Percentiles rank a stretch among this genome's conserved stretches.
These are phyloP conservation scores for Phytophthora syringae DNA, from an alignment of 352 stramenopile species.

Conservation along the genomic window DNA sequence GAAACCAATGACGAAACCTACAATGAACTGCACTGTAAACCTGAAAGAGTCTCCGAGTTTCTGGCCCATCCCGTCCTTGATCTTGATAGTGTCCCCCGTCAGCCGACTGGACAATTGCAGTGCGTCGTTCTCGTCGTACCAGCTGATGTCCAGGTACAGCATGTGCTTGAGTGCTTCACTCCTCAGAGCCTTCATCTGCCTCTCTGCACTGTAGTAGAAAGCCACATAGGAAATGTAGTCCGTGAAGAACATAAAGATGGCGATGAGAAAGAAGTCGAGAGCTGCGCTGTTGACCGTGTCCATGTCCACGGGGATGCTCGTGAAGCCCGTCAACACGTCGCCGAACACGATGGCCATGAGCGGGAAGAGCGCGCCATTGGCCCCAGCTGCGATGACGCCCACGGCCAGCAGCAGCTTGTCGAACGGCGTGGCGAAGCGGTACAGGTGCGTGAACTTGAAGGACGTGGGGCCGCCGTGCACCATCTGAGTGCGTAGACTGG, in stretches of 20 bases:
- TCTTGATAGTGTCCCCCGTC: slow-evolving; percentile 41
- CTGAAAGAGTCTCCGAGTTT: slow-evolving; percentile 46
- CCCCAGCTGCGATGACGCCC: slow-evolving; percentile 31
- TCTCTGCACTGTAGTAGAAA: too few species aligned
- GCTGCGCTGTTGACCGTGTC: too few species aligned
- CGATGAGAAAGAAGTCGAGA: too few species aligned
- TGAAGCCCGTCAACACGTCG: too few species aligned
- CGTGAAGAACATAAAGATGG: too few species aligned
- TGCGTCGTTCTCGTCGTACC: slow-evolving; percentile 47
- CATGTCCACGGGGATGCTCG: too few species aligned
- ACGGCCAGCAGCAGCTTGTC: slow-evolving; percentile 41
- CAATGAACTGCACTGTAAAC: slow-evolving; percentile 38
- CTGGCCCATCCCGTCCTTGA: slow-evolving; percentile 53
- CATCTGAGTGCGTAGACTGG: too few species aligned
- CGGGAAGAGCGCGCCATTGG: slow-evolving; percentile 45
- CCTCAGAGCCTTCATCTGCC: too few species aligned
- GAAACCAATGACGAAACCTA: slow-evolving; percentile 51
- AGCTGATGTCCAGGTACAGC: slow-evolving; percentile 48
- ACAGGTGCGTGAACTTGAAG: slow-evolving; percentile 44
- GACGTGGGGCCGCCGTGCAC: too few species aligned
- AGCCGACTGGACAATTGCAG: slow-evolving; percentile 39
- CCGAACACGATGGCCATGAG: slow-evolving; percentile 57
- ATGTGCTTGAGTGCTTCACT: too few species aligned
- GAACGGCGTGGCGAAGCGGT: slow-evolving; percentile 37
- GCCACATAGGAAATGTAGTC: too few species aligned